Base-by-base conservation (phyloP, 495 filamentous ascomycete genomes). In the Echria macrotheca region DNA sequence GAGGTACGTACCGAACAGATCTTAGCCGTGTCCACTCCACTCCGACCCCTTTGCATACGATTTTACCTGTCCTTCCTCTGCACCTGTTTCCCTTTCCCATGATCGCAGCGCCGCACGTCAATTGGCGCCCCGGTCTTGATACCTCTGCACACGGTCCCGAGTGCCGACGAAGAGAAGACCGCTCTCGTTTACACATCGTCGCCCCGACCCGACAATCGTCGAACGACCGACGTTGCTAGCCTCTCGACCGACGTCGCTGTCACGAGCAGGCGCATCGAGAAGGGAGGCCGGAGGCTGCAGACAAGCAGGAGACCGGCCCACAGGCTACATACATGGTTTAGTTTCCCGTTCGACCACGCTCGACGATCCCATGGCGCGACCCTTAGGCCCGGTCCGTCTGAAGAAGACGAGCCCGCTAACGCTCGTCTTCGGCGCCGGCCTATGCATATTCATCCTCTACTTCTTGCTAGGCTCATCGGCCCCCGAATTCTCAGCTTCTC, bases 361-460 rank as follows among this genome's bases (percentile, higher is more conserved):
- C 41, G 38, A 57, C 55, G 33, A 52, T 47, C 52, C 67, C 63
- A 60, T 76, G 73, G 71, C 71, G 66, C 71, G 73, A 58, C 68
- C 72, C 53, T 61, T 79, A 71, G 75, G 75, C 64, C 66, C 76
- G 52, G 72, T 77, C 59, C 74, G 76, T 63, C 67, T 80, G 46
- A 74, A 73, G 66, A 77, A 69, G 68, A 68, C 74, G 53, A 79
- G 65, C 62, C 71, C 76, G 45, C 36, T 73, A 32, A 80, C 76
- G 21, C 53, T 80, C 28, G 55, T 64, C 22, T 59, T 79, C 54
- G 75, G 75, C 46, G 66, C 60, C 23, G 66, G 68, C 23, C 64
- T 80, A 14, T 74, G 70, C 57, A 65, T 80, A 40, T 72, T 77
- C 58, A 77, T 79, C 50, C 58, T 79, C 32, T 71, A 72, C 62